Evolutionary conservation across 768 basidiomycete genomes (phyloP), one percentile per base, ranked within the genome.

Genomic region (Hericium alpestre): DNA sequence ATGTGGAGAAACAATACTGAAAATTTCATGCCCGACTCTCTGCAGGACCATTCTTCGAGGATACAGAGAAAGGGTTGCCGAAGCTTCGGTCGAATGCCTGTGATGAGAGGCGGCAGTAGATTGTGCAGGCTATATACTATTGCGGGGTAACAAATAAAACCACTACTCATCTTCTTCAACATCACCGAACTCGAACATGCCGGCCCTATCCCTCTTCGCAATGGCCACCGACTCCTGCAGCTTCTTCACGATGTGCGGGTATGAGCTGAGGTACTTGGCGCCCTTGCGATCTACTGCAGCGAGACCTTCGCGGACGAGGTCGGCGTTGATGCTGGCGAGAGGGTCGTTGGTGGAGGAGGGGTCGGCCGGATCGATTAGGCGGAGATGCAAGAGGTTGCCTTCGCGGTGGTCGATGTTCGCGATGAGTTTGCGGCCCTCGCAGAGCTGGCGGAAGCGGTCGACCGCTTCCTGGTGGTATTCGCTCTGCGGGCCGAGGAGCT

Each of bases 341-440:
- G 87, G 85, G 63, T 93, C 85, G 20, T 80, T 72, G 4, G 81
- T 77, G 5, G 82, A 78, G 8, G 76, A 71, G 2, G 89, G 83
- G 70, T 93, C 87, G 23, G 76, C 68, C 1, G 95, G 90, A 67
- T 98, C 94, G 59, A 96, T 95, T 38, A 99, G 81, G 51, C 95
- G 88, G 55, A 99, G 81, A 70, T 96, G 93, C 27, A 94, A 74
- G 1, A 85, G 65, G 20, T 77, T 63, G 23, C 88, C 86, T 65
- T 96, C 95, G 65, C 76, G 84, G 65, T 86, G 80, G 69, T 99
- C 96, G 57, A 93, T 75, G 72, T 94, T 97, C n/a, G 93, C 96
- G 51, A 98, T 75, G n/a, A 98, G 78, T 66, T 93, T 93, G 54
- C 93, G 86, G n/a, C 91, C 92, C 71, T 93, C 93, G 62, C 87